A percentile compares a stretch with the other conserved stretches of the same genome.
Conservation (phyloP, 1,139 yeast genomes). For the Lodderomyces orthopsilosis region DNA sequence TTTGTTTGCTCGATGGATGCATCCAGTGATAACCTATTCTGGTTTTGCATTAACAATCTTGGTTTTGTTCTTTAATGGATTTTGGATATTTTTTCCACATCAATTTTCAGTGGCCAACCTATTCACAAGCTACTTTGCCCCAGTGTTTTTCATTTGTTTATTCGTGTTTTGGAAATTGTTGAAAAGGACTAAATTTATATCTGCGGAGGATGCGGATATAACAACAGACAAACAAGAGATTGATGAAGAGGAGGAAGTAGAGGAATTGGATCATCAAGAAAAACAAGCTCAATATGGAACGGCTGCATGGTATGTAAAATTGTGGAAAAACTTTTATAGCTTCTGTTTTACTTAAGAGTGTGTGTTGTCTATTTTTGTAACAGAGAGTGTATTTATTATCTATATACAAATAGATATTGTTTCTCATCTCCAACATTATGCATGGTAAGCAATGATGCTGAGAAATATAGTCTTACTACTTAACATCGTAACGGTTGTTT, state of each 20-base stretch:
- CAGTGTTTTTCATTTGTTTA: conserved; percentile 27
- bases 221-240: conserved; percentile 35
- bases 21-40: conserved; percentile 34
- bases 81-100: conserved; percentile 43
- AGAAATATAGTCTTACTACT: too few relatives aligned
- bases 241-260: conserved; percentile 28
- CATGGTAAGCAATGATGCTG: too few relatives aligned
- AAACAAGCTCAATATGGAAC: not conserved
- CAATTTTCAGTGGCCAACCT: conserved; percentile 33
- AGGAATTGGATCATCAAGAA: not conserved
- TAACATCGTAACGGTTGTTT: too few relatives aligned
- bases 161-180: conserved; percentile 35
- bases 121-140: conserved; percentile 42
- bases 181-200: conserved; percentile 33
- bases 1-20: conserved; percentile 27
- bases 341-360: not conserved
- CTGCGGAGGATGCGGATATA: conserved; percentile 33
- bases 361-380: not conserved
- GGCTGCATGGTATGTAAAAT: not conserved
- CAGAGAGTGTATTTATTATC: too few relatives aligned
- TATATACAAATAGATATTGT: too few relatives aligned
- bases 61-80: conserved; percentile 38
- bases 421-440: too few relatives aligned
- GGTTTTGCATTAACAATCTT: conserved; percentile 24
- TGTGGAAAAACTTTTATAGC: not conserved